phyloP scores from a whole-genome alignment of 2,329 filamentous ascomycete species.

The Phyllosticta citribraziliensis region DNA sequence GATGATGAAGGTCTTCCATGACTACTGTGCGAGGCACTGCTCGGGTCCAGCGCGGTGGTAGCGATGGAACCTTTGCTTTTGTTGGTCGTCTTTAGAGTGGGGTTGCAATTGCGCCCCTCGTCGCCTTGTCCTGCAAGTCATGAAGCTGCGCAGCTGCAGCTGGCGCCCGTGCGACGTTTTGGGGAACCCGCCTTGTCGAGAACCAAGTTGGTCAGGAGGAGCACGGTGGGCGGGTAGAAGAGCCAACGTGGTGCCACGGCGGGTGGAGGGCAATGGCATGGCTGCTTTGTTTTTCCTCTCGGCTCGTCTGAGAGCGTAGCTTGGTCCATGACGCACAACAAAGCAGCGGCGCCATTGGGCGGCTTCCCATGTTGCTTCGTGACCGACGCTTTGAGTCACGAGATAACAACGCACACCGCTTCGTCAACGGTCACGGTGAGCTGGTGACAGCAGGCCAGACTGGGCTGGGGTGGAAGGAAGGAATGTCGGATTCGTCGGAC shows the following conservation, averaged over 20 bases:
- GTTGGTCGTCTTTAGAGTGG: neutral
- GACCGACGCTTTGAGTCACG: neutral
- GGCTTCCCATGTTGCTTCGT: neutral
- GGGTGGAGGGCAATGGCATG: neutral
- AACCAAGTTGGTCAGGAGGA: too few species aligned
- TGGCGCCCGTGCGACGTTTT: conserved; percentile 3
- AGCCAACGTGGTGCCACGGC: neutral
- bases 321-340: neutral
- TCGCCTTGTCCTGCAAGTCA: conserved; percentile 8
- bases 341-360: neutral
- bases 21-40: neutral
- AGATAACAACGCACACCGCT: neutral
- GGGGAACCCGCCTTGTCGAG: neutral
- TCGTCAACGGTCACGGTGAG: neutral
- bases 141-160: conserved; percentile 5
- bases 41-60: neutral
- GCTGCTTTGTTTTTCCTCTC: neutral
- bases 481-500: neutral
- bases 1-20: neutral
- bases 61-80: neutral
- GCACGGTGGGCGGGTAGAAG: too few species aligned
- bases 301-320: neutral
- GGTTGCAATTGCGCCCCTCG: neutral
- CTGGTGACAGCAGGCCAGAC: neutral
- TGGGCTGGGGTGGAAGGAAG: too few species aligned